Base-by-base conservation (phyloP, 805 yeast genomes). In the Candida koratica region DNA sequence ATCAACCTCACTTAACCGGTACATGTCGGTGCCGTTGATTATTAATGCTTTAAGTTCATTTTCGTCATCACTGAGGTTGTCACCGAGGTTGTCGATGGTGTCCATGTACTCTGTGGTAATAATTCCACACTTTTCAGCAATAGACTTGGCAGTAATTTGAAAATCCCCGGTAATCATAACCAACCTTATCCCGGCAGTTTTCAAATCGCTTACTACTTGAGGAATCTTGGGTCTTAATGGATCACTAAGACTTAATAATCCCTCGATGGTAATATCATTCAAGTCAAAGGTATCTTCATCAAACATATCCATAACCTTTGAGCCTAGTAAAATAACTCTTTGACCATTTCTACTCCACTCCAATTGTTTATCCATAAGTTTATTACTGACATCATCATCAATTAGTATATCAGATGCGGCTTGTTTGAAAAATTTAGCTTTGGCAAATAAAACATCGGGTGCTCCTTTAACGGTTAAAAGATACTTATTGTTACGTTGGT, bases 161-260 rank as follows among this genome's bases (percentile, higher is more conserved):
- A 65, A 72, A 49, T 75, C 81, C 39, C 80, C 79, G n/a, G 73
- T 69, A 15, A 67, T 63, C 72, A 69, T 67, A 5, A 59, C 57
- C 11, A 61, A 51, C 31, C 56, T 64, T 36, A 69, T 58, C 10
- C 73, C 71, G 6, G 73, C 73, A 14, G 39, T 48, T 37, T 60
- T 57, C 23, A 67, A 52, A 5, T 48, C 52, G 5, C 38, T 27
- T 19, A 68, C 47, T 12, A 65, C 67, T 11, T 50, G 51, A 22
- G 45, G 54, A 23, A 66, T 56, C 17, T 53, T 60, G 32, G 57
- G 56, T 40, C 67, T 57, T 34, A 69, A 69, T 4, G 73, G 74
- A 48, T 69, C 75, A 28, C 59, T 58, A 23, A 69, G 64, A 10
- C 69, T 73, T 14, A 65, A 48, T 36, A 69, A 38, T 16, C 73